Conservation (phyloP, 2,329 filamentous ascomycete species). For the Neofusicoccum kwambonambiense region DNA sequence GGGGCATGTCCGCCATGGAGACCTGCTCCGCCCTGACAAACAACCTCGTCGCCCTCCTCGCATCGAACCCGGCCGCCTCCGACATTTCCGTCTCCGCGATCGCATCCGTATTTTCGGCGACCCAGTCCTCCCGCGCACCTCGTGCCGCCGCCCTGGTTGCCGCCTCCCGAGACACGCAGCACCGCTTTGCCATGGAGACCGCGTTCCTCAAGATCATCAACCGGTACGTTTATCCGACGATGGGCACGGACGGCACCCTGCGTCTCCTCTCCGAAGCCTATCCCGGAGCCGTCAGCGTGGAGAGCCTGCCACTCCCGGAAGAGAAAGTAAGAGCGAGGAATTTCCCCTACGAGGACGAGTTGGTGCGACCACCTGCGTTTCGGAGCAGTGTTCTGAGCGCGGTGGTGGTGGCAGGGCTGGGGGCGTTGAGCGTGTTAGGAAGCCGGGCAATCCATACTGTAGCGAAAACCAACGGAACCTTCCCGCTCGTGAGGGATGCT, state of each 20-base stretch:
- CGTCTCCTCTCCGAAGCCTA: not conserved
- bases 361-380: not conserved
- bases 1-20: not conserved
- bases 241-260: not conserved
- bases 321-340: not conserved
- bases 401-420: not conserved
- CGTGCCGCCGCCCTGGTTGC: not conserved
- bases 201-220: not conserved
- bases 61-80: not conserved
- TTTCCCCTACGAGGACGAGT: not conserved
- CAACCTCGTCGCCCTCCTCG: not conserved
- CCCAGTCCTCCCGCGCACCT: not conserved
- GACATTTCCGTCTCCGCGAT: not conserved
- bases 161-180: not conserved
- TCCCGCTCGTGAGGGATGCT: not conserved
- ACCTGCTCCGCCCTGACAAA: not conserved
- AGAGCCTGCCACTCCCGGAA: not conserved
- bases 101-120: not conserved
- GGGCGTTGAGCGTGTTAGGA: not conserved
- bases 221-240: not conserved
- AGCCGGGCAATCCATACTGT: not conserved
- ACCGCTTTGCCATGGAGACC: slow-evolving; percentile 1
- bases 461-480: not conserved
- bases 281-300: not conserved
- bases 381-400: not conserved